These are phyloP conservation scores for Macrophomina pseudophaseolina DNA, from an alignment of 2,329 filamentous ascomycete species.

Conservation along the genomic window DNA sequence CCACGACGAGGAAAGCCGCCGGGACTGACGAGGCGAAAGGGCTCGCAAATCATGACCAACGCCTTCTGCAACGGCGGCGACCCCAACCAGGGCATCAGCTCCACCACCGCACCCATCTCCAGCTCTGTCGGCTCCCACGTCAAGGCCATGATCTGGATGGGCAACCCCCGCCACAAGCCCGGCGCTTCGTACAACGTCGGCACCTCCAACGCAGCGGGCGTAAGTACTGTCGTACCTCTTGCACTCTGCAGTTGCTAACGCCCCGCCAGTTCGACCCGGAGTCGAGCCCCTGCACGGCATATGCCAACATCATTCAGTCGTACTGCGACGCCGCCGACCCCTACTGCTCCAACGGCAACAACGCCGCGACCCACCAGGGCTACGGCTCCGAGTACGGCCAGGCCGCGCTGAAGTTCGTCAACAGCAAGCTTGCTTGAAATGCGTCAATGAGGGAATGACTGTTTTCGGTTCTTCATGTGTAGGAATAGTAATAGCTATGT, in stretches of 20 bases:
- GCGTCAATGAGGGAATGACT: background rate
- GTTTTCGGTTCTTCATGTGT: background rate
- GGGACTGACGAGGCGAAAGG: slow-evolving; percentile 1
- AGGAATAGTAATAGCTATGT: background rate
- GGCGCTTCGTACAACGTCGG: slow-evolving; percentile 17
- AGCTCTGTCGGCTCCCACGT: slow-evolving; percentile 31
- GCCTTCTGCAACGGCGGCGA: slow-evolving; percentile 18
- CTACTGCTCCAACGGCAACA: slow-evolving; percentile 10
- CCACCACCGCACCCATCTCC: background rate
- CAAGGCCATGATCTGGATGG: slow-evolving; percentile 17
- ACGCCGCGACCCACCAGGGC: slow-evolving; percentile 5
- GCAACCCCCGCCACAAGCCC: slow-evolving; percentile 17
- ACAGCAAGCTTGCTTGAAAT: slow-evolving; percentile 52
- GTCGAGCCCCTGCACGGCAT: background rate
- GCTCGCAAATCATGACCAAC: slow-evolving; percentile 19
- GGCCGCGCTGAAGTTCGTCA: slow-evolving; percentile 64
- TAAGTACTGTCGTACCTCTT: background rate
- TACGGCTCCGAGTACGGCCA: slow-evolving; percentile 37
- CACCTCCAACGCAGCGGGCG: slow-evolving; percentile 34
- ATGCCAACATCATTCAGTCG: slow-evolving; percentile 16
- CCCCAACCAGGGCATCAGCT: background rate
- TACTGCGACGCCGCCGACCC: slow-evolving; percentile 12
- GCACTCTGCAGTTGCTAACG: no score
- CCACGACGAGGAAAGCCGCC: no score
- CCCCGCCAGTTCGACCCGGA: background rate